Base-by-base conservation (phyloP, 208 protist species). In the Hexamita inflata region DNA sequence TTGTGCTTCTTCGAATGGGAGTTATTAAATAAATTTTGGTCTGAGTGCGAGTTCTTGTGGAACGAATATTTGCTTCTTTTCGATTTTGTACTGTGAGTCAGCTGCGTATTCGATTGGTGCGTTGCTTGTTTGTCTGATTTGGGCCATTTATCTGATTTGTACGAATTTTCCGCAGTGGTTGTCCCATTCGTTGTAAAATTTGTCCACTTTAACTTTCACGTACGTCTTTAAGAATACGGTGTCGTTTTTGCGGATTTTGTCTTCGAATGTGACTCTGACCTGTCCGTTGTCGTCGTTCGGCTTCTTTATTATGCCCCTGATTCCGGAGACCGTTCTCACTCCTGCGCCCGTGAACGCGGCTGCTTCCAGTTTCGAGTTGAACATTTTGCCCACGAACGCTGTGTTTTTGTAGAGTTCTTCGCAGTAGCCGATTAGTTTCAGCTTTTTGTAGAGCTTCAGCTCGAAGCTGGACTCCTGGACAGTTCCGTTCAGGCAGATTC, bases 221-320 rank as follows among this genome's bases (percentile, higher is more conserved):
- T 95, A 99, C 26, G 93, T 86, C 28, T 93, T 85, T 32, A 98
- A 88, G 76, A 98, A 97, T 4, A 99, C 88, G 78, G 99, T 98
- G 83, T 99, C 96, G 64, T 88, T 90, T 41, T 85, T 87, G 30
- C 96, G 86, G n/a, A 99, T 82, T 82, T 95, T 96, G 82, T 98
- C 95, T 88, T 99, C 96, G 78, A 99, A 99, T 24, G 93, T 97
- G 4, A 92, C 93, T 34, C 96, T 89, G 75, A 97, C 93, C 35
- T 89, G 75, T 41, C 94, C 94, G n/a, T 80, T 59, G 32, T 81
- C 78, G 38, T 26, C 86, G 1, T 95, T 61, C 35, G 92, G 89
- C 29, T 94, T 90, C 84, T 99, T 99, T 58, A 99, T 90, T 73
- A 93, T 91, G 74, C 96, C 96, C 53, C 95, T 88, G 29, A 99